A percentile compares a stretch with the other conserved stretches of the same genome.
phyloP scores from a whole-genome alignment of 2,329 filamentous ascomycete species.

The Aspergillus ruber region DNA sequence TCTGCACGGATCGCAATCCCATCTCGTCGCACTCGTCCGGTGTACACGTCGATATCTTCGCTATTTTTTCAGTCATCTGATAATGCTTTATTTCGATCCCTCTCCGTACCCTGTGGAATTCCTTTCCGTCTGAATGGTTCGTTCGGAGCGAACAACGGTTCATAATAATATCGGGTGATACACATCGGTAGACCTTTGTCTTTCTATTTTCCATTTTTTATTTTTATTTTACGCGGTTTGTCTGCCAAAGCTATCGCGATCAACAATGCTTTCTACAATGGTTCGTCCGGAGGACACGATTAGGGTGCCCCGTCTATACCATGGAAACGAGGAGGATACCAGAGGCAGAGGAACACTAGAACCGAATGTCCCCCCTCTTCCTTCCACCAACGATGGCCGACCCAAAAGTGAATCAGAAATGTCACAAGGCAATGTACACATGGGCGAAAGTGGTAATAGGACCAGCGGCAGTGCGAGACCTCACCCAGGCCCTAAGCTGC shows the following conservation, averaged over 20 bases:
- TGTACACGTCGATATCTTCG: constrained; percentile 2
- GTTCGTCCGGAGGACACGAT: constrained; percentile 32
- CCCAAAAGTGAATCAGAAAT: constrained; percentile 24
- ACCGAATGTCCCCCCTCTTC: constrained; percentile 16
- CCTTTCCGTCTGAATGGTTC: constrained; percentile 11
- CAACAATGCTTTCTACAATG: constrained; percentile 29
- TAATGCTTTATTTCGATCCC: constrained; percentile 14
- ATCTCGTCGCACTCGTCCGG: neutral
- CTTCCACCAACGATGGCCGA: constrained; percentile 22
- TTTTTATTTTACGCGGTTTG: neutral
- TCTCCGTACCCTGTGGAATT: constrained; percentile 7
- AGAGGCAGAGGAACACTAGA: constrained; percentile 21
- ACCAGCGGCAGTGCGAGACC: constrained; percentile 12
- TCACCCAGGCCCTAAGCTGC: constrained; percentile 20
- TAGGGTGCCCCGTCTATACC: constrained; percentile 26
- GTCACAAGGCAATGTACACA: constrained; percentile 19
- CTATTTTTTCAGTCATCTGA: constrained; percentile 10
- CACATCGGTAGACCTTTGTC: neutral
- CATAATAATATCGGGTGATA: neutral
- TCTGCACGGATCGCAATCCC: neutral
- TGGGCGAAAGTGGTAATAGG: constrained; percentile 13
- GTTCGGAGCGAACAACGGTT: neutral
- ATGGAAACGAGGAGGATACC: constrained; percentile 30
- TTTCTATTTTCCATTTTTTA: neutral
- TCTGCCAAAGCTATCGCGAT: neutral